These are phyloP conservation scores for Penicillium ucsense DNA, from an alignment of 495 filamentous ascomycete genomes.

Conservation along the genomic window DNA sequence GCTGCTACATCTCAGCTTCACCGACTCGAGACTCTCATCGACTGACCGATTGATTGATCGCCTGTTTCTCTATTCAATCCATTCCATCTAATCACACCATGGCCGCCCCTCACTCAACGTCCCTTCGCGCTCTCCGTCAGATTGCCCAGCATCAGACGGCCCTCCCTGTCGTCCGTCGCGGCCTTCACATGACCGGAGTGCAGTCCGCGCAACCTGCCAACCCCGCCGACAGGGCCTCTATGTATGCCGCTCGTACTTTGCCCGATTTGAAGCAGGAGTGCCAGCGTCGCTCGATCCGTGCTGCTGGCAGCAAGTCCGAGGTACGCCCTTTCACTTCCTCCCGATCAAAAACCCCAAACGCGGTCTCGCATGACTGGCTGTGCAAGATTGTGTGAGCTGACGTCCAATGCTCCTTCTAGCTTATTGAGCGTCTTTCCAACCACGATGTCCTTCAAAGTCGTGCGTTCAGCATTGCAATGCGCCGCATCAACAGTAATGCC, in stretches of 20 bases:
- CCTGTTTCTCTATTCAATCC: not conserved
- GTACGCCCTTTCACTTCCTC: conserved; percentile 14
- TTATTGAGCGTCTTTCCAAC: conserved; percentile 43
- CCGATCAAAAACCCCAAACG: no score
- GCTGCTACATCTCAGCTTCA: no score
- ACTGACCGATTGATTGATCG: no score
- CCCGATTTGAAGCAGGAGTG: conserved; percentile 35
- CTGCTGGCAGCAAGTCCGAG: conserved; percentile 28
- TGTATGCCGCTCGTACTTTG: conserved; percentile 26
- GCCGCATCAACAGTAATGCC: conserved; percentile 33
- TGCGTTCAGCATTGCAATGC: conserved; percentile 45
- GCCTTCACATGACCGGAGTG: conserved; percentile 47
- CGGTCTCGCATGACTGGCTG: no score
- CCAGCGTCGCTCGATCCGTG: conserved; percentile 23
- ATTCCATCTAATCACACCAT: conserved; percentile 20
- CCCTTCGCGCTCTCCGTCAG: conserved; percentile 39
- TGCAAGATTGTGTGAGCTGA: not conserved
- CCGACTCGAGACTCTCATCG: no score
- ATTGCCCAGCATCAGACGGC: conserved; percentile 34
- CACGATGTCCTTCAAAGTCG: conserved; percentile 43
- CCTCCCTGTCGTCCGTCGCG: conserved; percentile 30
- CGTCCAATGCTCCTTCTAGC: conserved; percentile 17
- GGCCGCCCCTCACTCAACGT: conserved; percentile 40
- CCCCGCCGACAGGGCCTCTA: conserved; percentile 24
- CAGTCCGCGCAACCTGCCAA: conserved; percentile 35